Conservation (phyloP, 768 basidiomycete genomes). For the Mycena floridula region DNA sequence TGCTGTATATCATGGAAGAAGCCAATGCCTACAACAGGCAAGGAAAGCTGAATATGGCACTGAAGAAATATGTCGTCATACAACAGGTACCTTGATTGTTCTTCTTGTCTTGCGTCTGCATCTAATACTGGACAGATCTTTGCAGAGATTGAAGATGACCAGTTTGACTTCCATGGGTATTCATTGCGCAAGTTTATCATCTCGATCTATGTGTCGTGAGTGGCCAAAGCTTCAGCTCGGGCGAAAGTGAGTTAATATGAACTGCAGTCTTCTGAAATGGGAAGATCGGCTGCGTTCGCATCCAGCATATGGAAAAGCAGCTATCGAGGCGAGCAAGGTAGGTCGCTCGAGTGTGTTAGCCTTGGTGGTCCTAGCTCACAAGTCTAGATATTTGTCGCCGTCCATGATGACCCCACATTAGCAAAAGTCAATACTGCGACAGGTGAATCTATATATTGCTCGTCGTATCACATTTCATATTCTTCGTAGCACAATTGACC, state of each 20-base stretch:
- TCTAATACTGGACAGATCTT: constrained; percentile 68
- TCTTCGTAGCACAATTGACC: constrained; percentile 48
- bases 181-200: constrained; percentile 86
- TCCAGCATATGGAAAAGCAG: constrained; percentile 69
- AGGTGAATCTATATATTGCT: constrained; percentile 19
- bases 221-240: constrained; percentile 4
- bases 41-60: constrained; percentile 66
- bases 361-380: no score
- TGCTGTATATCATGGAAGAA: constrained; percentile 81
- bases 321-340: constrained; percentile 66
- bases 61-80: constrained; percentile 82
- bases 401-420: constrained; percentile 68
- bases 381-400: constrained; percentile 64
- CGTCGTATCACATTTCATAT: not conserved
- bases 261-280: constrained; percentile 66
- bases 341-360: no score
- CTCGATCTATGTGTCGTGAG: constrained; percentile 80
- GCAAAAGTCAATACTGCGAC: constrained; percentile 33
- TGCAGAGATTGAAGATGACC: constrained; percentile 86
- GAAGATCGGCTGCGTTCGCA: constrained; percentile 77
- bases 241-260: not conserved
- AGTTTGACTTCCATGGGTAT: constrained; percentile 97
- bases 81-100: constrained; percentile 46
- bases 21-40: constrained; percentile 62
- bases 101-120: not conserved